phyloP scores from a whole-genome alignment of 345 rosid genomes.

The Eucalyptus cloeziana region DNA sequence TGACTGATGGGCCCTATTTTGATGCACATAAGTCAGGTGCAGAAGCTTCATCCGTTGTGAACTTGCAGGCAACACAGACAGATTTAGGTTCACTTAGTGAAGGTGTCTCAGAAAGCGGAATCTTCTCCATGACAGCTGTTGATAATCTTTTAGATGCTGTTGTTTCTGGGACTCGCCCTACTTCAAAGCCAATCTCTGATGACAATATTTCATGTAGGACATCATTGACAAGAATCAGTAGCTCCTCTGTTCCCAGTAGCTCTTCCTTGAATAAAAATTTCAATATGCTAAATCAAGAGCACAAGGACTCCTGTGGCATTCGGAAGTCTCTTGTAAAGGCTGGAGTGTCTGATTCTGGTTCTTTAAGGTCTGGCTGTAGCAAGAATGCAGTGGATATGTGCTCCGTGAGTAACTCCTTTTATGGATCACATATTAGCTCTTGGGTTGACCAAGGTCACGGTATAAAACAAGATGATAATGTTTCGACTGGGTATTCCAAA shows the following conservation, averaged over 20 bases:
- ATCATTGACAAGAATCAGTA: constrained; percentile 48
- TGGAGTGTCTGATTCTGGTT: constrained; percentile 20
- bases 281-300: constrained; percentile 20
- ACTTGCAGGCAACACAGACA: constrained; percentile 16
- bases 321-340: constrained; percentile 20
- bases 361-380: constrained; percentile 23
- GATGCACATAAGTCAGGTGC: constrained; percentile 17
- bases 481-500: constrained; percentile 46
- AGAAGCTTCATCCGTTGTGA: constrained; percentile 15
- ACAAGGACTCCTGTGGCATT: constrained; percentile 16
- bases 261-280: constrained; percentile 15
- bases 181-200: constrained; percentile 53
- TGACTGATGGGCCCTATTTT: constrained; percentile 2
- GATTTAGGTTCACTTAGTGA: constrained; percentile 20
- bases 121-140: constrained; percentile 15
- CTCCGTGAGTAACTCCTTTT: constrained; percentile 35
- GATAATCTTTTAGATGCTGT: constrained; percentile 94
- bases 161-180: constrained; percentile 49
- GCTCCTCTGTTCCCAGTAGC: constrained; percentile 37
- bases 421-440: constrained; percentile 71
- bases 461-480: constrained; percentile 32
- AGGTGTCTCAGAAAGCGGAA: constrained; percentile 9
- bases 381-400: constrained; percentile 28
- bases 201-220: constrained; percentile 60
- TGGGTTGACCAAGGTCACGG: constrained; percentile 63